Evolutionary conservation across 106 monocot species (phyloP), one percentile per base, ranked within the genome.

Genomic region (Iris macrosiphon): DNA sequence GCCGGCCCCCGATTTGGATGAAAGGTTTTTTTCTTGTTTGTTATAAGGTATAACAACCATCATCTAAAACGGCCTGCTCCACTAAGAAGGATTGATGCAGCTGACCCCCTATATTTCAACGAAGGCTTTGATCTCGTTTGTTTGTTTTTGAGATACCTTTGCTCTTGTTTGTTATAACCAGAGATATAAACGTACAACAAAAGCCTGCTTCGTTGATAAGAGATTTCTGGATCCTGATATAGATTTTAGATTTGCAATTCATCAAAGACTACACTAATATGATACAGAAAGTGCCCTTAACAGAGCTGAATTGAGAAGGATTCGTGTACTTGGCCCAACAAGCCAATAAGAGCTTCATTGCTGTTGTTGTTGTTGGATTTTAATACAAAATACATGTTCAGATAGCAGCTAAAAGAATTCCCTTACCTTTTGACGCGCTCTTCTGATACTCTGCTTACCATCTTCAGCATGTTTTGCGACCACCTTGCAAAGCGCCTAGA

Each of bases 381-480:
- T 21, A 32, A 14, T 30, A 40, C 12, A 8, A 40, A 64, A 15
- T 65, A 44, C 33, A 79, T 60, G 24, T 76, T 66, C 27, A 34
- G 15, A 61, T 39, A 49, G 39, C n/a, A n/a, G n/a, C n/a, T 49
- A 22, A 49, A 40, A 18, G 12, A 31, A n/a, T n/a, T 18, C 31
- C n/a, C 2, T 38, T 83, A 85, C 95, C 84, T 95, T 95, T 67
- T 95, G 95, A 0, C 89, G 81, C 32, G 89, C 89, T 72, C 95
- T 85, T 89, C 89, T 76, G 19, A 95, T 89, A 71, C 95, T 86
- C 58, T 85, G 95, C 62, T 89, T 89, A 31, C 85, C 82, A 76
- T 82, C 95, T 75, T 95, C 89, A 57, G 89, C 78, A 53, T 76
- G 78, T 71, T 89, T 89, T 44, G 73, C 23, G 32, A 86, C 79